phyloP scores from a whole-genome alignment of 805 yeast species.

The Yarrowia bubula region DNA sequence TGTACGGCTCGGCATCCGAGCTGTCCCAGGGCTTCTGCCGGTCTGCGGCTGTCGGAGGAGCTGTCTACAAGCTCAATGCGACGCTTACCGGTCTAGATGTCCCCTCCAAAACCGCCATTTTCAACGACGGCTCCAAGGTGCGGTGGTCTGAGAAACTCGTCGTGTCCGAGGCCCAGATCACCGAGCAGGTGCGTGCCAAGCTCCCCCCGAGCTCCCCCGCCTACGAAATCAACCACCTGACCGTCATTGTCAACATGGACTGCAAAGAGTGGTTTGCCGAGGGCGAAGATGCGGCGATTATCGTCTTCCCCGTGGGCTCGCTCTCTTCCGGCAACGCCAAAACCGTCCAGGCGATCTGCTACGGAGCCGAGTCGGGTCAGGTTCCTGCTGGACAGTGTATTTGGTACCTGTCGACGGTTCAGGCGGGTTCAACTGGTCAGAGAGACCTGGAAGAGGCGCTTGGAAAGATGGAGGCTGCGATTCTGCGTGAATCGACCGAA shows the following conservation, averaged over 20 bases:
- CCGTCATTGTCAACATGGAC: slow-evolving; percentile 78
- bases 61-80: slow-evolving; percentile 83
- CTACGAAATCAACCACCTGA: slow-evolving; percentile 61
- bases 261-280: slow-evolving; percentile 92
- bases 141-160: slow-evolving; percentile 77
- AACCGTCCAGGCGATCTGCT: slow-evolving; percentile 83
- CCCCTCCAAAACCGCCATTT: slow-evolving; percentile 56
- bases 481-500: slow-evolving; percentile 73
- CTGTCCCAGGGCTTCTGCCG: slow-evolving; percentile 95
- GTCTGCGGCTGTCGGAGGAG: slow-evolving; percentile 97
- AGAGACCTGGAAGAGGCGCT: slow-evolving; percentile 78
- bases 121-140: slow-evolving; percentile 66
- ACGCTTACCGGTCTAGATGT: slow-evolving; percentile 58
- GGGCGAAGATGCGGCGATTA: slow-evolving; percentile 78
- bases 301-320: slow-evolving; percentile 87
- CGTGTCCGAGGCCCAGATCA: slow-evolving; percentile 44
- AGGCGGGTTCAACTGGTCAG: slow-evolving; percentile 50
- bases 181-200: slow-evolving; percentile 22
- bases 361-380: slow-evolving; percentile 83
- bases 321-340: slow-evolving; percentile 60
- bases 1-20: slow-evolving; percentile 96
- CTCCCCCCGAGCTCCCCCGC: slow-evolving; percentile 30
- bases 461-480: slow-evolving; percentile 71
- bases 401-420: slow-evolving; percentile 78
- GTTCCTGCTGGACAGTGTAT: slow-evolving; percentile 84